A percentile compares a stretch with the other conserved stretches of the same genome.
phyloP scores from a whole-genome alignment of 202 grass and related monocot species.

The Schoenoplectus tabernaemontani region DNA sequence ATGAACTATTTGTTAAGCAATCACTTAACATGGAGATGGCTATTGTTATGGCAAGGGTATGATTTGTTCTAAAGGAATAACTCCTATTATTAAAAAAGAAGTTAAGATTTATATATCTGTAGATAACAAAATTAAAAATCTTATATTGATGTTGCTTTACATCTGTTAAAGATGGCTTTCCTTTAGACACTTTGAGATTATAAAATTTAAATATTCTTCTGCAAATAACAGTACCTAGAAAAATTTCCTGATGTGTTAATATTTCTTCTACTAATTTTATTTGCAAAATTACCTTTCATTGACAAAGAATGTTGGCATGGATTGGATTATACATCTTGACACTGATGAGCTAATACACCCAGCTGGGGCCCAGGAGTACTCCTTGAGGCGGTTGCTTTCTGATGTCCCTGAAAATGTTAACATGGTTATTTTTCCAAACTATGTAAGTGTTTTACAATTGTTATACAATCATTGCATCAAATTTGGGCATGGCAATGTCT shows the following conservation, averaged over 20 bases:
- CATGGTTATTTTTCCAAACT: constrained; percentile 99
- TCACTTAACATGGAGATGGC: constrained; percentile 99
- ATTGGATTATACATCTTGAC: constrained; percentile 99
- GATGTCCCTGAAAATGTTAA: constrained; percentile 93
- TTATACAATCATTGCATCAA: constrained; percentile 17
- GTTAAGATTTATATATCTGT: background rate
- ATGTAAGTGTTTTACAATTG: constrained; percentile 47
- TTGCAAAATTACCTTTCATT: constrained; percentile 23
- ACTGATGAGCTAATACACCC: constrained; percentile 93
- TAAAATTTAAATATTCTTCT: too few species aligned
- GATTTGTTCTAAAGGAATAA: background rate
- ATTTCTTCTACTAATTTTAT: constrained; percentile 16
- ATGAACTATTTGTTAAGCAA: constrained; percentile 97
- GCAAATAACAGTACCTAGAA: too few species aligned
- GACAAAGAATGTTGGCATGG: constrained; percentile 67
- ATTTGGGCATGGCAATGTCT: constrained; percentile 24
- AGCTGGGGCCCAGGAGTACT: constrained; percentile 82
- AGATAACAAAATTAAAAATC: background rate
- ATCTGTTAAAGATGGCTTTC: constrained; percentile 1
- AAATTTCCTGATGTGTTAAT: background rate
- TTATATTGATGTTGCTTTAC: background rate
- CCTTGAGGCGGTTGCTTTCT: constrained; percentile 79
- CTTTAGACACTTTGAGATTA: too few species aligned
- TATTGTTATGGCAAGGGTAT: constrained; percentile 96
- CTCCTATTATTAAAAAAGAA: background rate